These are phyloP conservation scores for Venturia asperata DNA, from an alignment of 2,329 filamentous ascomycete species.

Conservation along the genomic window DNA sequence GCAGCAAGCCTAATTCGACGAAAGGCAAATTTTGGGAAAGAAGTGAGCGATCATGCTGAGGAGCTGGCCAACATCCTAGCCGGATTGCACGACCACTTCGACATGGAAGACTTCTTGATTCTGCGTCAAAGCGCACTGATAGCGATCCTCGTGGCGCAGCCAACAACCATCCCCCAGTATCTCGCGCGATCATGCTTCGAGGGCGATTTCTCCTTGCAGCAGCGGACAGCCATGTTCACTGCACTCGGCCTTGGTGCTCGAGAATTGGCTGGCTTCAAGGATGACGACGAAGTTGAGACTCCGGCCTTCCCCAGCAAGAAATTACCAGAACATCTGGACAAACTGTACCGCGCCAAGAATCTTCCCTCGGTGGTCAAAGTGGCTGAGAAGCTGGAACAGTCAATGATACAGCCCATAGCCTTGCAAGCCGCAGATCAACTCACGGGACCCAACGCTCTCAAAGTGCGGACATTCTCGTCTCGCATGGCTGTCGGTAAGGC, in stretches of 20 bases:
- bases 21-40: constrained; percentile 80
- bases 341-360: constrained; percentile 54
- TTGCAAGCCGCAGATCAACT: constrained; percentile 71
- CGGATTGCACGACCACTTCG: constrained; percentile 77
- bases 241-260: constrained; percentile 74
- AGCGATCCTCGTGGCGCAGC: constrained; percentile 68
- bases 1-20: constrained; percentile 76
- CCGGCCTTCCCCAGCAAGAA: constrained; percentile 69
- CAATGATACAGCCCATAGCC: constrained; percentile 75
- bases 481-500: constrained; percentile 60
- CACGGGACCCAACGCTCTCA: constrained; percentile 75
- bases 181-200: constrained; percentile 81
- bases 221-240: constrained; percentile 74
- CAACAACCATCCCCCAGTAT: constrained; percentile 73
- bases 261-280: constrained; percentile 69
- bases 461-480: constrained; percentile 82
- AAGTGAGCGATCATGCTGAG: constrained; percentile 75
- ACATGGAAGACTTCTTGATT: constrained; percentile 70
- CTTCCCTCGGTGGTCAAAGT: constrained; percentile 60
- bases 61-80: constrained; percentile 71
- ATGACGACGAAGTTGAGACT: constrained; percentile 38
- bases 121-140: constrained; percentile 74
- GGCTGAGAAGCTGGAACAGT: constrained; percentile 58
- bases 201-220: constrained; percentile 81
- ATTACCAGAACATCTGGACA: constrained; percentile 67